These are phyloP conservation scores for Penstemon eatonii DNA, from an alignment of 257 asterid species.

Conservation along the genomic window DNA sequence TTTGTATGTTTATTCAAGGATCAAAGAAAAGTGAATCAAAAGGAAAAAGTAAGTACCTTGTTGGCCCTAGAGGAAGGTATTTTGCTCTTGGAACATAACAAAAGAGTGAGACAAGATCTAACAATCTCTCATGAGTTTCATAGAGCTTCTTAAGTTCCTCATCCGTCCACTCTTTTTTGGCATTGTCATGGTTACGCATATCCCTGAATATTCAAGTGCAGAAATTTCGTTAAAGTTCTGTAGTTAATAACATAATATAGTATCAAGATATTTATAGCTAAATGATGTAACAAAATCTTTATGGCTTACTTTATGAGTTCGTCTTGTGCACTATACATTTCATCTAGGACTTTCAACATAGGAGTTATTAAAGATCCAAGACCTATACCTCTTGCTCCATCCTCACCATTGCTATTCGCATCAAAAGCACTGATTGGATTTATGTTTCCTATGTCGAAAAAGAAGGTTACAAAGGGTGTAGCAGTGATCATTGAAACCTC, in stretches of 20 bases:
- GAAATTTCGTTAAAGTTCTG: conserved; percentile 21
- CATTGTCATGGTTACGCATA: conserved; percentile 98
- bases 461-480: conserved; percentile 8
- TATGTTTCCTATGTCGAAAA: too few relatives aligned
- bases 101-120: conserved; percentile 89
- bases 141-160: conserved; percentile 93
- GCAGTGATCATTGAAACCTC: conserved; percentile 5
- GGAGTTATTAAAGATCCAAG: conserved; percentile 96
- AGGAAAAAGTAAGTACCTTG: conserved; percentile 55
- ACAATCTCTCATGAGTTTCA: conserved; percentile 93
- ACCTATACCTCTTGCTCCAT: conserved; percentile 99
- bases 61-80: conserved; percentile 97
- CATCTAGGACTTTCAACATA: conserved; percentile 94
- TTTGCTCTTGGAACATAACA: conserved; percentile 94
- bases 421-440: too few relatives aligned
- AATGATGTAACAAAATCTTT: conserved; percentile 4
- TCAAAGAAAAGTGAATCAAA: background rate
- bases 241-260: conserved; percentile 21
- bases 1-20: too few relatives aligned
- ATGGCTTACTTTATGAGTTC: conserved; percentile 87
- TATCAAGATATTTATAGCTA: background rate
- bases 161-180: conserved; percentile 96
- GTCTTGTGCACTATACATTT: conserved; percentile 94
- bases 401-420: conserved; percentile 67
- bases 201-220: conserved; percentile 64